Evolutionary conservation across 1,139 yeast species (phyloP).

Genomic region (Zygosaccharomyces pseudobailii): DNA sequence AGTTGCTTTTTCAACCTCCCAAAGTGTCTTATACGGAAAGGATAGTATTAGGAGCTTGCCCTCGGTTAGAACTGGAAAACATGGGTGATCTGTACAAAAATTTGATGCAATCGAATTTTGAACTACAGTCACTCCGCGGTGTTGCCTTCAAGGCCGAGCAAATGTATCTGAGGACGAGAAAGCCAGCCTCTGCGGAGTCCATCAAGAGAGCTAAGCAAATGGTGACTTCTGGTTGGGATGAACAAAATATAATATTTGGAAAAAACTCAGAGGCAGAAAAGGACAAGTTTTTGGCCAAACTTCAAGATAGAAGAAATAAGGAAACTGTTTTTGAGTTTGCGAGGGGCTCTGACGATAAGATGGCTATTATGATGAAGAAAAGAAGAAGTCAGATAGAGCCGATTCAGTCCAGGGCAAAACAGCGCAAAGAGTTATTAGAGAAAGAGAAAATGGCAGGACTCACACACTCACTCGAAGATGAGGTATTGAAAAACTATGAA

Average conservation of each 20-base stretch:
- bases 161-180: slow-evolving; percentile 77
- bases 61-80: slow-evolving; percentile 65
- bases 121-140: slow-evolving; percentile 55
- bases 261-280: slow-evolving; percentile 69
- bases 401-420: slow-evolving; percentile 71
- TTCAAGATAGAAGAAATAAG: slow-evolving; percentile 62
- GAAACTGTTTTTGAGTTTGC: slow-evolving; percentile 93
- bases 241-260: slow-evolving; percentile 74
- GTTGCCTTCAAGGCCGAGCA: slow-evolving; percentile 87
- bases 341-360: slow-evolving; percentile 59
- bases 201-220: slow-evolving; percentile 81
- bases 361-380: slow-evolving; percentile 78
- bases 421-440: slow-evolving; percentile 62
- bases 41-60: slow-evolving; percentile 78
- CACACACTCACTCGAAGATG: slow-evolving; percentile 68
- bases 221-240: slow-evolving; percentile 82
- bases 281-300: slow-evolving; percentile 62
- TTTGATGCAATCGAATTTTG: slow-evolving; percentile 61
- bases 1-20: slow-evolving; percentile 42
- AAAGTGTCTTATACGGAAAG: slow-evolving; percentile 67
- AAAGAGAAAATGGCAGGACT: slow-evolving; percentile 75
- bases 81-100: slow-evolving; percentile 69
- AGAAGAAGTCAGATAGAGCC: slow-evolving; percentile 88
- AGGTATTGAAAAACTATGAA: slow-evolving; percentile 49
- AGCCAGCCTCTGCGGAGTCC: slow-evolving; percentile 80